Evolutionary conservation across 2,329 filamentous ascomycete genomes (phyloP), one percentile per base, ranked within the genome.

Genomic region (Lojkania enalia): DNA sequence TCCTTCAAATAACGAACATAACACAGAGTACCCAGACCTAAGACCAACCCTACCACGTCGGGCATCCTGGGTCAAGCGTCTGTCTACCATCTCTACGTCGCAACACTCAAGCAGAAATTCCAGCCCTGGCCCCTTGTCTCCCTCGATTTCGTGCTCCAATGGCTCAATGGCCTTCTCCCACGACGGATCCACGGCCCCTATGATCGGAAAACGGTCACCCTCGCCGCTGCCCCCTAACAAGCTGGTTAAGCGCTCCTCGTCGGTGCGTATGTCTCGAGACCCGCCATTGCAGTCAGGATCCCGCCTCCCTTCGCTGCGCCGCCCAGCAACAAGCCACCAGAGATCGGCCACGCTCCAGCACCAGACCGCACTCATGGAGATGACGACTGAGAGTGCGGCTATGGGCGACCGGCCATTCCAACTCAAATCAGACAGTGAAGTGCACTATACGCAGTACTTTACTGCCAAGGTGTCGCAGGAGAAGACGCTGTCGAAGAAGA

Each of bases 251-350:
- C 82, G 87, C 48, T 77, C 81, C 27, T 78, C 84, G 2, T 82
- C 85, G 15, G 72, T 75, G 35, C 77, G 78, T 52, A 71, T 71
- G 39, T 62, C 74, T 40, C 71, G 72, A 49, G 64, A 74, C 36
- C 71, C 76, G 4, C 61, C 70, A 11, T 63, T 72, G 32, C 76
- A 74, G 46, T 77, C 83, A 21, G 81, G 73, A 52, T 79, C 83
- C 36, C 81, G 86, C 58, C 74, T 87, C 49, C 79, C 83, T 2
- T 83, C 80, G 16, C 77, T 91, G 47, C 82, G 85, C 46, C 77
- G 87, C 57, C 88, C 88, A 40, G 86, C 86, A 35, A 91, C 88
- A 14, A 90, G 87, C 66, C 87, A 90, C 61, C 86, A 91, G 64
- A 79, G 88, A 57, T 87, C 85, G 35, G 83, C 82, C 23, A 88